phyloP scores from a whole-genome alignment of 2,329 filamentous ascomycete genomes.

The Colletotrichum kahawae region DNA sequence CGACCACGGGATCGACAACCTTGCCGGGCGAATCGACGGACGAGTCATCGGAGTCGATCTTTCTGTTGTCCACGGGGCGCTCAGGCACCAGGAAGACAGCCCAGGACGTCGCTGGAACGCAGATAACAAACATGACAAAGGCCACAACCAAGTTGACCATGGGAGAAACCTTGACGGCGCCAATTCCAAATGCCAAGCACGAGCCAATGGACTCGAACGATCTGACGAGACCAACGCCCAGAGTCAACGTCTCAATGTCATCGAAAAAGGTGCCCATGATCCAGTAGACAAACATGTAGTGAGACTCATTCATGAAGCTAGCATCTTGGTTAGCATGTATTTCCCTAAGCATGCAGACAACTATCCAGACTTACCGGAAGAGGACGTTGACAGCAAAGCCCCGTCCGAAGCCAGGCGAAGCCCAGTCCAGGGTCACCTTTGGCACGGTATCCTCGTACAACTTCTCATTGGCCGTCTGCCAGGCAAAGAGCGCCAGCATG shows the following conservation, averaged over 20 bases:
- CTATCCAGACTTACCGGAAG: conserved; percentile 36
- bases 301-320: conserved; percentile 54
- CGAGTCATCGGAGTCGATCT: neutral
- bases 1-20: neutral
- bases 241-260: conserved; percentile 55
- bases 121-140: conserved; percentile 51
- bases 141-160: conserved; percentile 54
- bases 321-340: neutral
- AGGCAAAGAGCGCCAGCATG: conserved; percentile 49
- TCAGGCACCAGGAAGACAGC: conserved; percentile 43
- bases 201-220: conserved; percentile 55
- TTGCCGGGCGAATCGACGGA: neutral
- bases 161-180: conserved; percentile 47
- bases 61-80: conserved; percentile 27
- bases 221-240: conserved; percentile 51
- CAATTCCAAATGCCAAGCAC: conserved; percentile 51
- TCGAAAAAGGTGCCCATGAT: conserved; percentile 54
- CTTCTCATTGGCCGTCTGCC: conserved; percentile 53
- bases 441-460: conserved; percentile 43
- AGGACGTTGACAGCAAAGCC: conserved; percentile 54
- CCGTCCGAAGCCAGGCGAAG: conserved; percentile 44
- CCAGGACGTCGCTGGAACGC: conserved; percentile 39
- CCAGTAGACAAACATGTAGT: conserved; percentile 59
- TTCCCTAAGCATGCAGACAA: rapidly evolving
- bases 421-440: conserved; percentile 50